These are phyloP conservation scores for Trichophyton verrucosum DNA, from an alignment of 2,329 filamentous ascomycete genomes.

Conservation along the genomic window DNA sequence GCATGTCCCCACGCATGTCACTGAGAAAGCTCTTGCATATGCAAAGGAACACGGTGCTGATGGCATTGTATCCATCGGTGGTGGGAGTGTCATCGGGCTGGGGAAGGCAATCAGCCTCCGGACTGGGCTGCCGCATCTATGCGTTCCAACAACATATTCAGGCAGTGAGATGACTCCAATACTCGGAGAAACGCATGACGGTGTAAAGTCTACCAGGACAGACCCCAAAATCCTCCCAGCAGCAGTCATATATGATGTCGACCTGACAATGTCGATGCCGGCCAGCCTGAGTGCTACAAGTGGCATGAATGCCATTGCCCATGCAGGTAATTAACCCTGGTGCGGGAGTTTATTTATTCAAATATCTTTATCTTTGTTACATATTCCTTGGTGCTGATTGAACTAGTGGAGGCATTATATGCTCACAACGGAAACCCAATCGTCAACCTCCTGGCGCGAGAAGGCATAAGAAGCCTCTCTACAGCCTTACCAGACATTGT, in stretches of 20 bases:
- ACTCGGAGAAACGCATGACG: slow-evolving; percentile 48
- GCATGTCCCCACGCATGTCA: slow-evolving; percentile 50
- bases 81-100: slow-evolving; percentile 51
- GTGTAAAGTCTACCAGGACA: slow-evolving; percentile 44
- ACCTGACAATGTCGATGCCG: slow-evolving; percentile 49
- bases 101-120: slow-evolving; percentile 46
- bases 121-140: slow-evolving; percentile 45
- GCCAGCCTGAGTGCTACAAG: slow-evolving; percentile 42
- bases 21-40: slow-evolving; percentile 43
- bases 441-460: slow-evolving; percentile 45
- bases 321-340: slow-evolving; percentile 35
- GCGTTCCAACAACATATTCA: slow-evolving; percentile 50
- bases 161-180: slow-evolving; percentile 55
- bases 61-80: slow-evolving; percentile 48
- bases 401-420: slow-evolving; percentile 49
- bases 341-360: not conserved
- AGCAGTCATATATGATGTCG: slow-evolving; percentile 53
- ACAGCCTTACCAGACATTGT: slow-evolving; percentile 43
- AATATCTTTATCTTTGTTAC: not conserved
- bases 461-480: slow-evolving; percentile 45
- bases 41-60: slow-evolving; percentile 38
- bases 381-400: not conserved
- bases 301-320: slow-evolving; percentile 54
- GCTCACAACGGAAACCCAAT: slow-evolving; percentile 50
- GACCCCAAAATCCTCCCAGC: slow-evolving; percentile 49